A percentile compares a stretch with the other conserved stretches of the same genome.
Conservation (phyloP, 163 green algal genomes). For the Smithsoniella earleae region DNA sequence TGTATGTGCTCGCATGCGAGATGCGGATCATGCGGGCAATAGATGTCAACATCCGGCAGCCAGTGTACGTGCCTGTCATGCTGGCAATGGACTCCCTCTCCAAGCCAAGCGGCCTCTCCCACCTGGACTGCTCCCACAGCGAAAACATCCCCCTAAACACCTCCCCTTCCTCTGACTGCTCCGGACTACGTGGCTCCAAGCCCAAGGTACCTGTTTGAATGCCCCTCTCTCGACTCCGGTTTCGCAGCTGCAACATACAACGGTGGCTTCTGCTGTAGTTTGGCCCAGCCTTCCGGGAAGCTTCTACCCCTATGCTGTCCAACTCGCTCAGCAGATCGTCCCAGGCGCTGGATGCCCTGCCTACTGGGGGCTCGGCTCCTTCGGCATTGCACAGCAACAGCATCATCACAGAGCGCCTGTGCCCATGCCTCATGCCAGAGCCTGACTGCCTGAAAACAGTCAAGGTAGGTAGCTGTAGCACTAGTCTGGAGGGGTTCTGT, state of each 20-base stretch:
- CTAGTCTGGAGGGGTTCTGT: too few relatives aligned
- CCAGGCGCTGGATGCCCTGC: neutral
- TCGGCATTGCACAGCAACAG: neutral
- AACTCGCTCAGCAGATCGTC: too few relatives aligned
- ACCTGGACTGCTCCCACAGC: neutral
- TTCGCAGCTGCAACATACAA: too few relatives aligned
- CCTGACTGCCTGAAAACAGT: slow-evolving; percentile 34
- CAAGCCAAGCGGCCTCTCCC: neutral
- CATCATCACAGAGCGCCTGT: slow-evolving; percentile 34
- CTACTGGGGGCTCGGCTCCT: slow-evolving; percentile 5
- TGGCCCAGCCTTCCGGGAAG: too few relatives aligned
- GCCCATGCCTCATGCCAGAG: slow-evolving; percentile 67
- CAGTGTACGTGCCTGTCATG: slow-evolving; percentile 62
- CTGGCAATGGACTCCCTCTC: slow-evolving; percentile 32
- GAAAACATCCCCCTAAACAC: neutral
- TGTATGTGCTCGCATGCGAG: slow-evolving; percentile 85
- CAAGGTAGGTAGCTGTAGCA: neutral
- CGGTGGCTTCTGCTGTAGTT: too few relatives aligned
- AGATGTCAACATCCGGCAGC: slow-evolving; percentile 61
- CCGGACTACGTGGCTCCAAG: too few relatives aligned
- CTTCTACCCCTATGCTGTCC: too few relatives aligned
- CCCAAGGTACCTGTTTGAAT: too few relatives aligned
- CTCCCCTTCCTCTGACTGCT: neutral
- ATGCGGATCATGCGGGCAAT: slow-evolving; percentile 66
- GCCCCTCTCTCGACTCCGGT: neutral